phyloP scores from a whole-genome alignment of 2,329 filamentous ascomycete genomes.

The Sporothrix humicola region DNA sequence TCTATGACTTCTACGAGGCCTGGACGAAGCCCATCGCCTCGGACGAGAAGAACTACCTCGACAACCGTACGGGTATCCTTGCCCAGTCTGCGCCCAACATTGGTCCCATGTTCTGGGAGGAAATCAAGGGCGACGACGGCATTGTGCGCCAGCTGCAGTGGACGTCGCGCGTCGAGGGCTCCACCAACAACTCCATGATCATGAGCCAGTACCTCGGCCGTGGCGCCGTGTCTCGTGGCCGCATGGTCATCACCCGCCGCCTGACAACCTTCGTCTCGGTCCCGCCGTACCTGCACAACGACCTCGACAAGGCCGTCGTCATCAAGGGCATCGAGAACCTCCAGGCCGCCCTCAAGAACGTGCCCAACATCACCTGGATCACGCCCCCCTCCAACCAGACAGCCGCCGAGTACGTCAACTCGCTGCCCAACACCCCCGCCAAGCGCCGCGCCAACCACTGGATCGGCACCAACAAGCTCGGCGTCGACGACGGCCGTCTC shows the following conservation, averaged over 20 bases:
- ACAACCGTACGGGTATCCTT: slow-evolving; percentile 62
- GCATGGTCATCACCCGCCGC: slow-evolving; percentile 63
- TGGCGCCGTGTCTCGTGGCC: slow-evolving; percentile 64
- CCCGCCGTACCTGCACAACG: slow-evolving; percentile 64
- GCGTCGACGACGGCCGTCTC: slow-evolving; percentile 59
- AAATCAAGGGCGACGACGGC: slow-evolving; percentile 62
- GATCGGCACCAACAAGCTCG: slow-evolving; percentile 66
- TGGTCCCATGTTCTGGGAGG: slow-evolving; percentile 65
- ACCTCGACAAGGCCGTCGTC: slow-evolving; percentile 66
- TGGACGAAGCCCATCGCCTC: slow-evolving; percentile 55
- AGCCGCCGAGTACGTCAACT: slow-evolving; percentile 62
- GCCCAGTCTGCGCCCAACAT: slow-evolving; percentile 71
- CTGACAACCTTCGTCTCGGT: slow-evolving; percentile 64
- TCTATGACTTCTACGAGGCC: slow-evolving; percentile 70
- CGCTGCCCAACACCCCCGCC: slow-evolving; percentile 49
- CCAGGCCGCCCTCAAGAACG: slow-evolving; percentile 58
- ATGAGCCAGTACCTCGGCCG: slow-evolving; percentile 69
- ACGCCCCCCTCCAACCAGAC: slow-evolving; percentile 59
- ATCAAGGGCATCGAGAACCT: slow-evolving; percentile 67
- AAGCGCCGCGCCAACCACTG: slow-evolving; percentile 58
- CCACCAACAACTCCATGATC: slow-evolving; percentile 49
- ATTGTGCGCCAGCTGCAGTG: slow-evolving; percentile 69
- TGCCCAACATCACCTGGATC: slow-evolving; percentile 61
- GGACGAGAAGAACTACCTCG: slow-evolving; percentile 54
- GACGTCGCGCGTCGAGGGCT: slow-evolving; percentile 52